Evolutionary conservation across 441 rosid species (phyloP), one percentile per base, ranked within the genome.

Genomic region (Syzygium malaccense): DNA sequence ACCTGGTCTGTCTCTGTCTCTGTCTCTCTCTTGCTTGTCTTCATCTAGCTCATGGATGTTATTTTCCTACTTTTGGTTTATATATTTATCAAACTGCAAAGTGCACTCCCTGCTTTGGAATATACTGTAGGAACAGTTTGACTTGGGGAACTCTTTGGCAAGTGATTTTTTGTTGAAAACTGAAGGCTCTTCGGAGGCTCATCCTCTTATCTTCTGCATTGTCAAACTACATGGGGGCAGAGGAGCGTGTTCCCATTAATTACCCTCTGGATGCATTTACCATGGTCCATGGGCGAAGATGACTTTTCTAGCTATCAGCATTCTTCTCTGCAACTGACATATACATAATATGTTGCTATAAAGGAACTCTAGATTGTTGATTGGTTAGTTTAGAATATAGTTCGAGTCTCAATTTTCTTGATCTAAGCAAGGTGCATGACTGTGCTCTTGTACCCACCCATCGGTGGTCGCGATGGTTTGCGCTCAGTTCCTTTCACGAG

Each of bases 1-100:
- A 95, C 91, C 94, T 98, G 99, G 99, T 97, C 88, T 89, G 86
- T 88, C 90, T 92, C 87, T 91, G 89, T 55, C 88, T 87, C 87
- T 86, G 20, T 48, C 54, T 79, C 66, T 32, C 87, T 87, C 32
- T 68, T 3, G 11, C 80, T 71, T 8, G 8, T 75, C 83, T 71
- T 41, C 1, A 12, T 75, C n/a, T 37, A 20, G 28, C 3, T 75
- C 51, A 37, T 75, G n/a, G 18, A 75, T 75, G n/a, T 75, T 37
- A 45, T 23, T 75, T 71, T 75, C n/a, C 83, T 75, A 75, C 48
- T 75, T 2, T 45, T 75, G n/a, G 51, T 41, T 75, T 37, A 23
- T 45, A 71, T 37, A 75, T 41, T 71, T 75, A 37, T 41, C 83
- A 75, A 33, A 68, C 48, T 0, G 0, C 79, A 75, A 12, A 23